Base-by-base conservation (phyloP, 345 rosid species). In the Gossypium mustelinum region DNA sequence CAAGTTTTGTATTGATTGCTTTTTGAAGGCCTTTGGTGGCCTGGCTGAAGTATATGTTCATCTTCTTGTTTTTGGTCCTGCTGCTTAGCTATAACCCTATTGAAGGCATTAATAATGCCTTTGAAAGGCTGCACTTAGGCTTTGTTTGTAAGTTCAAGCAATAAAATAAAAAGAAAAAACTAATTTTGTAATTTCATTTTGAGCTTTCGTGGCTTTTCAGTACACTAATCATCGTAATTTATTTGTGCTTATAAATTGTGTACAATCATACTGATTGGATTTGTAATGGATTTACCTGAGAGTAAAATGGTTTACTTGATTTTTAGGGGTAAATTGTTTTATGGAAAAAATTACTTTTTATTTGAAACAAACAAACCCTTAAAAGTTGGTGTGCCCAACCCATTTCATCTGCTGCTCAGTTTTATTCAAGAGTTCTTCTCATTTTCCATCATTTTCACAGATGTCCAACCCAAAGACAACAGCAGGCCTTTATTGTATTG, bases 61-160 rank as follows among this genome's bases (percentile, higher is more conserved):
- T 48, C 72, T 48, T 48, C 13, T 24, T 59, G 17, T 24, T 59
- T 20, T 50, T 50, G 13, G 44, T 66, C 43, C 16, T 61, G 69
- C 29, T n/a, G 48, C 3, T 39, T 16, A 48, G 54, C 1, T 56
- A 8, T 7, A 56, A 18, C 25, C 41, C 41, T 44, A n/a, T 18
- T 11, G 10, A 34, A 48, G 56, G 47, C 45, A 8, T 63, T 48
- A 45, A 47, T 67, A 45, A 68, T 56, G 62, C n/a, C 54, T 20
- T 57, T 72, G 48, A 57, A 41, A 56, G 52, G 75, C 75, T 39
- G 63, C 54, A 20, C 27, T 24, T 24, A 64, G 54, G 76, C 48
- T 27, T 54, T 75, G 43, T 12, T 18, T 75, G 45, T 75, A 55
- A 54, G 60, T 17, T 70, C 27, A 39, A 55, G 73, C 39, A 75